Evolutionary conservation across 208 protist genomes (phyloP), one percentile per base, ranked within the genome.

Genomic region (Angomonas deanei): DNA sequence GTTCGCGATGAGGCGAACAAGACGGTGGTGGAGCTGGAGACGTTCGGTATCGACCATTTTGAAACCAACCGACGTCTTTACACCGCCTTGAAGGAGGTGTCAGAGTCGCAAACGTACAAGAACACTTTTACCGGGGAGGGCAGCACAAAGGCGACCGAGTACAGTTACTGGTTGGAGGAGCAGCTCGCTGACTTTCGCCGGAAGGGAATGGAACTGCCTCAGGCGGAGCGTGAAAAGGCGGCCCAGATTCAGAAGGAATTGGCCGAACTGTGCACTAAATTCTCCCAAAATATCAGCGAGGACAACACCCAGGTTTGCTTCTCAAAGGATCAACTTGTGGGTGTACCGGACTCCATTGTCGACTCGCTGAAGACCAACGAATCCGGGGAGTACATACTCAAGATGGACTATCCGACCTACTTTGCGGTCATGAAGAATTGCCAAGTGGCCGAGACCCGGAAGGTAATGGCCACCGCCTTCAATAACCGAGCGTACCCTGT

Each of bases 331-430:
- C 78, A 75, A 15, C 69, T 94, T 31, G 71, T 69, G 47, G 85
- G 88, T 21, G 82, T 92, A 21, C 76, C 85, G n/a, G 78, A 80
- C 42, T 66, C 26, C 46, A 34, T 86, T n/a, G 34, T 90, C 27
- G 63, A 48, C 33, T 26, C 55, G 19, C 70, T 92, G 30, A 73
- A 71, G 55, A 78, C 62, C 30, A 64, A 74, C 31, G 78, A 72
- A 34, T 64, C 50, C 6, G 81, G 74, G 3, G 67, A 59, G 42
- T 80, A 67, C 53, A 75, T 82, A 11, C 70, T 90, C 34, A 89
- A 86, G 62, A 84, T 92, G 74, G 88, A 94, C 68, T 92, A 92
- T 61, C 85, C 88, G 26, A 94, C 88, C 11, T 92, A 84, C 74
- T 92, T 91, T 70, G 83, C 70, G 5, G 80, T 94, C 24, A 86